Percentiles rank a stretch among this genome's conserved stretches.
These are phyloP conservation scores for Helicostylum pulchrum DNA, from an alignment of 192 early-diverging fungal species.

Conservation along the genomic window DNA sequence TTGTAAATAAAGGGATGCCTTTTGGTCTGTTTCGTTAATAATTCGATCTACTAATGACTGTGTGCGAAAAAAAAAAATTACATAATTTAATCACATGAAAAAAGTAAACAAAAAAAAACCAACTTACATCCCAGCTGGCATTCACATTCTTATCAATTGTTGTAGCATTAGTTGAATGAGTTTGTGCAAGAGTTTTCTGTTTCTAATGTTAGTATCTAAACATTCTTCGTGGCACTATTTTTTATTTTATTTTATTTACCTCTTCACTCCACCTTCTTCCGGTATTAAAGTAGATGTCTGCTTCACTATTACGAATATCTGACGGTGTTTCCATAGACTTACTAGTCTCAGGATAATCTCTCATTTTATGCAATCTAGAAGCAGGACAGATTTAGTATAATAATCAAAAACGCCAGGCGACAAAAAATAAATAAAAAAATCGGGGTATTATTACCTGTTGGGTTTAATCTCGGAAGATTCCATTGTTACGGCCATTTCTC, in stretches of 20 bases:
- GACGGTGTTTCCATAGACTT: constrained; percentile 1
- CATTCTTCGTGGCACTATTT: too few relatives aligned
- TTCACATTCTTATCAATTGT: constrained; percentile 29
- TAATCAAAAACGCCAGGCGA: too few relatives aligned
- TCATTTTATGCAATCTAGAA: not conserved
- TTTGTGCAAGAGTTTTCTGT: too few relatives aligned
- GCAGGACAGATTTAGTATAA: not conserved
- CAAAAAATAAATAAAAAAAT: too few relatives aligned
- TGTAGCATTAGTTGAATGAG: not conserved
- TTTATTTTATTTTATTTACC: not conserved
- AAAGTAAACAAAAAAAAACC: constrained; percentile 32
- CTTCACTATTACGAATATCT: too few relatives aligned
- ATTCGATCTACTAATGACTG: constrained; percentile 68
- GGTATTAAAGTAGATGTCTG: not conserved
- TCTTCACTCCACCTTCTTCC: constrained; percentile 21
- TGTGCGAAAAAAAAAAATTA: not conserved
- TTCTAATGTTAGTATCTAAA: too few relatives aligned
- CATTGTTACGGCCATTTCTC: constrained; percentile 10
- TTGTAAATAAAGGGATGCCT: constrained; percentile 67
- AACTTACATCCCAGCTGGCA: constrained; percentile 38
- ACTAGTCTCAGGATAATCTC: not conserved
- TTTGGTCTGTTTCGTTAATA: constrained; percentile 69
- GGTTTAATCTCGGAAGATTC: constrained; percentile 7
- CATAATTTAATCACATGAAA: not conserved
- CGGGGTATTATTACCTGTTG: not conserved